phyloP scores from a whole-genome alignment of 108 stramenopile genomes.

The Aureococcus anophagefferens region DNA sequence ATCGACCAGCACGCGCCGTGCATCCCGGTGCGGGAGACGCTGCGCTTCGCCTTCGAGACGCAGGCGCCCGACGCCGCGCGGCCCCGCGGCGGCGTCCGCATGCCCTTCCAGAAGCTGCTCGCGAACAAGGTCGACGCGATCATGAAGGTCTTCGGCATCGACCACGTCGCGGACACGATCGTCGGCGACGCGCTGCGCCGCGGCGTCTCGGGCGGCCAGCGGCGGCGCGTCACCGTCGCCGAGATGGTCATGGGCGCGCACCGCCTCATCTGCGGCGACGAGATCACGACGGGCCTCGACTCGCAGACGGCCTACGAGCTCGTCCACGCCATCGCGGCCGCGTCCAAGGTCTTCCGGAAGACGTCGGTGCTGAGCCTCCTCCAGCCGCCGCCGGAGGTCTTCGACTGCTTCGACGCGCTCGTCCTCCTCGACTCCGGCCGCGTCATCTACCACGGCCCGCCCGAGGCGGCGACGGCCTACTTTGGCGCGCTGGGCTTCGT shows the following conservation, averaged over 20 bases:
- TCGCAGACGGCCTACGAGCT: slow-evolving; percentile 72
- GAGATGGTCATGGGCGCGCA: slow-evolving; percentile 54
- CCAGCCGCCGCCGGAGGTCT: slow-evolving; percentile 82
- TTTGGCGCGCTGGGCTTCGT: slow-evolving; percentile 54
- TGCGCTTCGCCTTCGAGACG: background rate
- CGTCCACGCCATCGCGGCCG: slow-evolving; percentile 36
- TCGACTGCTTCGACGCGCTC: slow-evolving; percentile 77
- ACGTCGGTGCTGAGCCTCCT: slow-evolving; percentile 61
- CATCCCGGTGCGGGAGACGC: slow-evolving; percentile 1
- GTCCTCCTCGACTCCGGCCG: slow-evolving; percentile 66
- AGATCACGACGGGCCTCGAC: slow-evolving; percentile 69
- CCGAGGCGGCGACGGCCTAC: slow-evolving; percentile 46
- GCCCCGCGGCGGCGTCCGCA: background rate
- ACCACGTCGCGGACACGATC: slow-evolving; percentile 25
- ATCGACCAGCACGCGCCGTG: slow-evolving; percentile 21
- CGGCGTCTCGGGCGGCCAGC: slow-evolving; percentile 76
- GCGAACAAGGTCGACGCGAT: slow-evolving; percentile 39
- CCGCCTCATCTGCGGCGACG: slow-evolving; percentile 45
- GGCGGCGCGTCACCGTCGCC: slow-evolving; percentile 69
- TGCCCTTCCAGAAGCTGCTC: slow-evolving; percentile 4
- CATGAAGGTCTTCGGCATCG: slow-evolving; percentile 40
- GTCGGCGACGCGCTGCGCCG: slow-evolving; percentile 54
- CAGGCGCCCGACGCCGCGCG: background rate
- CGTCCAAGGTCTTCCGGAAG: no score
- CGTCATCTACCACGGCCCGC: slow-evolving; percentile 68